Evolutionary conservation across 2,329 filamentous ascomycete genomes (phyloP), one percentile per base, ranked within the genome.

Genomic region (Arthrocladium fulminans): DNA sequence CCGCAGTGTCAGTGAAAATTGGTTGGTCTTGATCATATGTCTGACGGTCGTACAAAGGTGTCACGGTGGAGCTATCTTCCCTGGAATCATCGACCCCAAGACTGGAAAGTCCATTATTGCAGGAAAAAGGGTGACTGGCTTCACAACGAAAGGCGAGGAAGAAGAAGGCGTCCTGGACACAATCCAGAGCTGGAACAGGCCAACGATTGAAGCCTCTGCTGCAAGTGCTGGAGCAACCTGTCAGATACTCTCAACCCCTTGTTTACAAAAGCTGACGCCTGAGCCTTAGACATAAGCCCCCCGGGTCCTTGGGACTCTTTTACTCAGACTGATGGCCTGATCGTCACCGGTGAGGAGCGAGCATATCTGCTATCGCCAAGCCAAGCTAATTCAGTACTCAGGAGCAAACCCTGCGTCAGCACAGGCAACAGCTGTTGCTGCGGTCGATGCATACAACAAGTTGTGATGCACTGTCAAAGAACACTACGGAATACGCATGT

Each of bases 1-100:
- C 61, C 7, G 59, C 65, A 8, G 65, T 68, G 50, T n/a, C n/a
- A n/a, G n/a, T n/a, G n/a, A n/a, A n/a, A n/a, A n/a, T n/a, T n/a
- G n/a, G n/a, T n/a, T n/a, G n/a, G n/a, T n/a, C n/a, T n/a, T n/a
- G n/a, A n/a, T n/a, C n/a, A n/a, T n/a, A n/a, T n/a, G n/a, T n/a
- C n/a, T n/a, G n/a, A n/a, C n/a, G n/a, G n/a, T n/a, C n/a, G n/a
- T n/a, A n/a, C n/a, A n/a, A n/a, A n/a, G n/a, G n/a, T 62, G 66
- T 54, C 66, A 69, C 49, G 65, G 66, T 22, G 57, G 57, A 8
- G 65, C 66, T 5, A 68, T 68, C 48, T 67, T 68, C 56, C 57
- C 65, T 2, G 60, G 59, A 3, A 58, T 68, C 23, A 54, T 63
- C 23, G 61, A 67, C 27, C 47, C 54, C 3, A 37, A 48, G 10